Base-by-base conservation (phyloP, 768 basidiomycete species). In the Macrolepiota fuliginosa region DNA sequence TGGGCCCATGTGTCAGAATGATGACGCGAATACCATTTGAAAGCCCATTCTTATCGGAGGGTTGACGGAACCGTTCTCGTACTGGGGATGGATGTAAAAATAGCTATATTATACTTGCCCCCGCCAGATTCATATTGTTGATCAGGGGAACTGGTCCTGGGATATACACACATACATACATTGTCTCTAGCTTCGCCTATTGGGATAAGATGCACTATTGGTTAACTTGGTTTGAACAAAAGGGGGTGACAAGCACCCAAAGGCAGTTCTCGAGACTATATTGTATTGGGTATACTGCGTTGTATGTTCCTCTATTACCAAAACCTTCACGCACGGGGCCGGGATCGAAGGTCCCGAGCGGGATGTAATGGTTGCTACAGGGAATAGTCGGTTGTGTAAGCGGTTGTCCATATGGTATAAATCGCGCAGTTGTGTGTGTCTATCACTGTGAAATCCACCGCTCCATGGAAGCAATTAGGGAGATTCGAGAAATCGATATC, bases 11-110 rank as follows among this genome's bases (percentile, higher is more conserved):
- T 47, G 59, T 54, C 52, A 61, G 42, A 50, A 40, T 10, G 45
- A 49, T 61, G 60, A 61, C 60, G 54, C 13, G 58, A 59, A 35
- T 22, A 12, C 47, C 35, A 25, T n/a, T n/a, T 42, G 12, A 49
- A 15, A 37, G 13, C 32, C 53, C 60, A 61, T 61, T 53, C 10
- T 27, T 54, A 24, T 61, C 59, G 59, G 60, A 54, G 54, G 32
- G 45, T 22, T 47, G 45, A 40, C 58, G 60, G 53, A 47, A 39
- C 60, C 60, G 54, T 47, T 46, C 36, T 42, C 39, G 51, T 32
- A 54, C 36, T 39, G 45, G 53, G 27, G 9, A 25, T 17, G 6
- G 29, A n/a, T n/a, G 32, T 55, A 55, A 47, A 61, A 61, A 55
- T 55, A 55, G 54, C 32, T n/a, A 17, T 17, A 36, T 39, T 54